Evolutionary conservation across 305 asterid genomes (phyloP).

Genomic region (Solanum chacoense): DNA sequence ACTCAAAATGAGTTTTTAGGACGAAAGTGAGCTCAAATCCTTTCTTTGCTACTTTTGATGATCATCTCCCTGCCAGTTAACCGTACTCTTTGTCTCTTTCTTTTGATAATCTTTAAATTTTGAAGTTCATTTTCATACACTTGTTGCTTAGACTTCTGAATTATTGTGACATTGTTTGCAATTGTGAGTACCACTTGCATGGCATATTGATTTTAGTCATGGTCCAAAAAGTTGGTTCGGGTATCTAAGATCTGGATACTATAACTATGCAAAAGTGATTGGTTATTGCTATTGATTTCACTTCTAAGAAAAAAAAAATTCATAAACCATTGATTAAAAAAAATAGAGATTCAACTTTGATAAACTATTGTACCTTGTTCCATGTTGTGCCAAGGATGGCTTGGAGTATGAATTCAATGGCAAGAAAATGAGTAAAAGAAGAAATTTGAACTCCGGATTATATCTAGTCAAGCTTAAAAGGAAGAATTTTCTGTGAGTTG

Average conservation of each 20-base stretch:
- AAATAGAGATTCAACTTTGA: background rate
- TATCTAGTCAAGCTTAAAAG: background rate
- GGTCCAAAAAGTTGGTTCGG: background rate
- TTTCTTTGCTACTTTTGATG: background rate
- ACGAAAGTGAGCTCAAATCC: conserved; percentile 43
- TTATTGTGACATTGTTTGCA: background rate
- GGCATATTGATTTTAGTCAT: background rate
- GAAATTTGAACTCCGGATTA: background rate
- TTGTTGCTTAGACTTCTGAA: background rate
- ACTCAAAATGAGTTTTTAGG: conserved; percentile 54
- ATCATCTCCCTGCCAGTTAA: background rate
- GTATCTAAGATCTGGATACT: background rate
- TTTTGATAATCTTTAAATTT: background rate
- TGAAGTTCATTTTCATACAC: background rate
- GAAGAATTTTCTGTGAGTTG: background rate
- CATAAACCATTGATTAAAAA: background rate
- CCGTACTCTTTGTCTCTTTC: background rate
- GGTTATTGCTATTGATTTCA: background rate
- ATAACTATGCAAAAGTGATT: background rate
- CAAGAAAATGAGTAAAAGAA: background rate
- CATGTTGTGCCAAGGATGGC: background rate
- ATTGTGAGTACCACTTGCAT: background rate
- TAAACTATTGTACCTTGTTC: background rate
- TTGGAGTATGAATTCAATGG: background rate
- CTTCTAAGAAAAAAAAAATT: background rate